These are phyloP conservation scores for Tetrahymena elliotti DNA, from an alignment of 73 alveolate species.

Conservation along the genomic window DNA sequence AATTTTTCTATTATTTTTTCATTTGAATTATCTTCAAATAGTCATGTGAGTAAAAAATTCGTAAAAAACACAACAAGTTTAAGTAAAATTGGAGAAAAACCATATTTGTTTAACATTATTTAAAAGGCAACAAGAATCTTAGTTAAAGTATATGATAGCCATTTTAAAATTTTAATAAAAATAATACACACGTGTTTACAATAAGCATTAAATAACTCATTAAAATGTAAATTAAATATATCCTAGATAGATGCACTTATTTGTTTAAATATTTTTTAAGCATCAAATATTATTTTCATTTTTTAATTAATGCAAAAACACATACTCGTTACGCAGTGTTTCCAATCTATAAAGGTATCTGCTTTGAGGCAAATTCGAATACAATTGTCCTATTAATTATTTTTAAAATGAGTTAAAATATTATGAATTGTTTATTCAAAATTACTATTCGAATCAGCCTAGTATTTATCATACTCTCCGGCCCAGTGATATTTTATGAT, in stretches of 20 bases:
- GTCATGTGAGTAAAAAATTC: neutral
- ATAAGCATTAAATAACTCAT: neutral
- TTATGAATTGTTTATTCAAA: neutral
- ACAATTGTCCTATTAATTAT: neutral
- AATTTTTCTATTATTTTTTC: neutral
- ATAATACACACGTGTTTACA: no score
- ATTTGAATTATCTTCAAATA: no score
- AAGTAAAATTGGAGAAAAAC: neutral
- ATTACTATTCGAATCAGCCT: neutral
- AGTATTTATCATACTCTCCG: conserved; percentile 9
- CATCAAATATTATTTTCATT: neutral
- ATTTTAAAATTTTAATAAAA: no score
- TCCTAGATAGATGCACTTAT: neutral
- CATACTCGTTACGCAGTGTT: neutral
- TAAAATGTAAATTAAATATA: no score
- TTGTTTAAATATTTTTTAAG: neutral
- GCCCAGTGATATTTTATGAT: conserved; percentile 47
- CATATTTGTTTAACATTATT: neutral
- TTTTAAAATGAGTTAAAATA: no score
- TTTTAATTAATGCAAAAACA: neutral
- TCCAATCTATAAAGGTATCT: neutral
- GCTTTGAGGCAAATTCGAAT: neutral
- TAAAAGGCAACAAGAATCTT: neutral
- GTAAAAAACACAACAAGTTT: neutral
- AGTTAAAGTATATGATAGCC: neutral